Evolutionary conservation across 768 basidiomycete species (phyloP).

Genomic region (Tricholoma furcatifolium): DNA sequence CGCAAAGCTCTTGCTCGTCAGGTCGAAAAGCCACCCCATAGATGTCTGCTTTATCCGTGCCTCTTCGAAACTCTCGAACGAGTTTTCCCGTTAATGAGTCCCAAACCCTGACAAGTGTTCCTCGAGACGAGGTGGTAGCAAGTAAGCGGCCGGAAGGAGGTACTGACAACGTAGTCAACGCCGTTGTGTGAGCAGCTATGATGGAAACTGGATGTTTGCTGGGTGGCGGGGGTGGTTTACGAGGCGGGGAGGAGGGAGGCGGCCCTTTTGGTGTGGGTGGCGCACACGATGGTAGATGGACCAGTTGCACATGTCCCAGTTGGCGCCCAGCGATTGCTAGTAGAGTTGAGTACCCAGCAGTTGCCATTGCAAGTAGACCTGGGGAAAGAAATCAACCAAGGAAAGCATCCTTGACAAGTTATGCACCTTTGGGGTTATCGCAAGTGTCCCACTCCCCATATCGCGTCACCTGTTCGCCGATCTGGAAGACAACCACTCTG

Average conservation of each 20-base stretch:
- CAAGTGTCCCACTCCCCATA: constrained; percentile 83
- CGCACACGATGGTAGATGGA: constrained; percentile 80
- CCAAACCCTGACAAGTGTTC: constrained; percentile 89
- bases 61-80: constrained; percentile 77
- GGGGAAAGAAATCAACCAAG: constrained; percentile 1
- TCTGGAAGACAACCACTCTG: constrained; percentile 75
- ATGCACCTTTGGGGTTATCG: constrained; percentile 76
- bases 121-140: constrained; percentile 80
- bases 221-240: constrained; percentile 54
- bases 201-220: constrained; percentile 73
- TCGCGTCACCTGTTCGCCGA: constrained; percentile 61
- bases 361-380: constrained; percentile 82
- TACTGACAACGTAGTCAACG: constrained; percentile 74
- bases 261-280: constrained; percentile 57
- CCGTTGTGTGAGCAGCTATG: constrained; percentile 79
- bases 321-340: constrained; percentile 84
- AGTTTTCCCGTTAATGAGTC: constrained; percentile 72
- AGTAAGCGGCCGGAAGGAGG: constrained; percentile 77
- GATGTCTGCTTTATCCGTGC: constrained; percentile 87
- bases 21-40: constrained; percentile 87
- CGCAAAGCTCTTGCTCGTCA: constrained; percentile 84
- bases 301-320: constrained; percentile 83
- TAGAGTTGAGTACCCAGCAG: constrained; percentile 74
- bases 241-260: constrained; percentile 48
- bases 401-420: constrained; percentile 1